Evolutionary conservation across 2,329 filamentous ascomycete genomes (phyloP), one percentile per base, ranked within the genome.

Genomic region (Penicillium sp.): DNA sequence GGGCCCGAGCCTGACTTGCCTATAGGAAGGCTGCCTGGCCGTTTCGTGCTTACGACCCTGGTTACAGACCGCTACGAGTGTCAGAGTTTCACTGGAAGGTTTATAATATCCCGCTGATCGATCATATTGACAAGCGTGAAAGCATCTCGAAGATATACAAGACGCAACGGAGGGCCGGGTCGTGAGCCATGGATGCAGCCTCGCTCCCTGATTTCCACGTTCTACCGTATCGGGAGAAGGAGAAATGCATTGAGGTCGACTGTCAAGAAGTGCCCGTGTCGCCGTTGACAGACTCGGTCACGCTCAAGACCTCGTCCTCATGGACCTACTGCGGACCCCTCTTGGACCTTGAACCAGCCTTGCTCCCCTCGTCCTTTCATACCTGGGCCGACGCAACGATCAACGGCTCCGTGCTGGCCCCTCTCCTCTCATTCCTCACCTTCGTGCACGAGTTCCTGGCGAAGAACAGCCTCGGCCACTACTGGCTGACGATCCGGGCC

Each of bases 401-500:
- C 3, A 58, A 62, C 1, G 53, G 56, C 0, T 57, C 65, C n/a
- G 33, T 74, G 0, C 47, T 64, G 1, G 46, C 55, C 1, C 56
- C 54, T 0, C 50, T 76, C 3, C 49, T 67, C 16, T 67, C 71
- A 0, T 70, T 76, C 34, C 55, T 75, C 3, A 36, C 39, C 6
- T 73, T 65, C 46, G 58, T 66, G 21, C 66, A 71, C 28, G 36
- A 46, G 2, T 58, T 73, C 40, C 53, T 75, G 23, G n/a, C 37
- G 3, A 31, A 42, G 3, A 64, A 63, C 20, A 62, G 60, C 3
- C 49, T 72, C 4, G 47, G 58, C 3, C 56, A 74, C 50, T 76
- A 74, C 48, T 74, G 73, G 62, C 48, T 76, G 9, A 75, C 72
- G 0, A 64, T 76, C 37, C 70, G 73, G 31, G 72, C 72, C 33